phyloP scores from a whole-genome alignment of 768 basidiomycete species.

The Hydnum rufescens region DNA sequence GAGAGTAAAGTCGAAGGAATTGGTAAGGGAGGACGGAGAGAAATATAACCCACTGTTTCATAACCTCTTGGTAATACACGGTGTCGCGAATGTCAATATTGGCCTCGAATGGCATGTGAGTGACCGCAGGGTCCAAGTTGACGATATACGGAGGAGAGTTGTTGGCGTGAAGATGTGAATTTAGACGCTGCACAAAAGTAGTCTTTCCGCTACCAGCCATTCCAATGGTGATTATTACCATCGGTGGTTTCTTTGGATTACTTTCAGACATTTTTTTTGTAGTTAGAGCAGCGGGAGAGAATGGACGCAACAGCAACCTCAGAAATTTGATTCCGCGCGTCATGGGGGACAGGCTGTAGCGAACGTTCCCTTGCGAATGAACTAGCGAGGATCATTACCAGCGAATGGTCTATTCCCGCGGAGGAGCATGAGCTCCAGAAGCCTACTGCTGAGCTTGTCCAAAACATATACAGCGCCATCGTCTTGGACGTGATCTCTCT shows the following conservation, averaged over 20 bases:
- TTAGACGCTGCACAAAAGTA: conserved; percentile 88
- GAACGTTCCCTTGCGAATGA: too few species aligned
- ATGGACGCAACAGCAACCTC: too few species aligned
- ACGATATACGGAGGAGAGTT: conserved; percentile 72
- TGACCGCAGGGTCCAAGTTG: conserved; percentile 93
- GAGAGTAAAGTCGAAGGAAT: conserved; percentile 13
- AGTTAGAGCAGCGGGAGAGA: not conserved
- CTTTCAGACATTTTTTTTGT: not conserved
- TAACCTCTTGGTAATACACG: conserved; percentile 91
- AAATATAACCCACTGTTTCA: conserved; percentile 79
- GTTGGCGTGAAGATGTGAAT: conserved; percentile 66
- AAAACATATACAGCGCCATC: not conserved
- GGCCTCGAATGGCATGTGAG: conserved; percentile 76
- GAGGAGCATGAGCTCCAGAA: not conserved
- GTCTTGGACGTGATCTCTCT: not conserved
- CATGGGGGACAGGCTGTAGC: too few species aligned
- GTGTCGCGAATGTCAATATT: conserved; percentile 99
- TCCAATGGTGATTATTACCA: conserved; percentile 77
- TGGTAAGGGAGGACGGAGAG: conserved; percentile 5
- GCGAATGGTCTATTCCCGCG: not conserved
- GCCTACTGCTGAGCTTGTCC: not conserved
- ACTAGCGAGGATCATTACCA: not conserved
- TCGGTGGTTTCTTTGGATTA: conserved; percentile 26
- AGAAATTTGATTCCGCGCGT: too few species aligned
- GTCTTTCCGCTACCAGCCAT: conserved; percentile 98